Base-by-base conservation (phyloP, 78 protist genomes). In the Chrysochromulina parva region DNA sequence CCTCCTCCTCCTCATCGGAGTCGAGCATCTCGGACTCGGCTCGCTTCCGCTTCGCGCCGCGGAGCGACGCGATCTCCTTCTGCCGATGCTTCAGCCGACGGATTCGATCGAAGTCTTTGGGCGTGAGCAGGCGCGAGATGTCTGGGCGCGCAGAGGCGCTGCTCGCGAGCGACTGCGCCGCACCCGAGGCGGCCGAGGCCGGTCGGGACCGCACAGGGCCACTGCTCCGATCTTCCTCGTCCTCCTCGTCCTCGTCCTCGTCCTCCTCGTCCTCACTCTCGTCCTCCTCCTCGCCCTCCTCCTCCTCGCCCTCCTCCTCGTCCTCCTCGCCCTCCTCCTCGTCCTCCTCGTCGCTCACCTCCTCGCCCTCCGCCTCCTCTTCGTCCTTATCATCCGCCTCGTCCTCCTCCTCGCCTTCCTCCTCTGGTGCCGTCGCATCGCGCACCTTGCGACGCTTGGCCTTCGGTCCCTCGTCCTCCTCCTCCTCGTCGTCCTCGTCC, bases 91-190 rank as follows among this genome's bases (percentile, higher is more conserved):
- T 67, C 20, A 17, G 76, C 50, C 82, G 82, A 3, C 55, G 53
- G 53, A 74, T 48, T 22, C 82, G 82, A 53, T 74, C 82, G 22
- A 74, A 74, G 82, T 74, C 82, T 13, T 6, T 19, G 13, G 82
- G 82, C 13, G 82, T 74, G 55, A 74, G 82, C 1, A 74, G 38
- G 82, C 82, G 82, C 28, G 82, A 48, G 28, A 74, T n/a, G 82
- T 74, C 82, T 2, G 48, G 26, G 19, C 62, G 62, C 50, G 78
- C 62, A 7, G 62, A 7, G 62, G 62, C 62, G 62, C 62, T 58
- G 62, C 62, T 7, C 62, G 62, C 62, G 62, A 58, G 14, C 9
- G 62, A 58, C 62, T 14, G 62, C 62, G 62, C 14, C 62, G 62
- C 62, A 58, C 62, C 62, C 10, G 71, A 9, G 71, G 71, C 47